Evolutionary conservation across 805 yeast genomes (phyloP).

Genomic region (Jamesozyma rosinii): DNA sequence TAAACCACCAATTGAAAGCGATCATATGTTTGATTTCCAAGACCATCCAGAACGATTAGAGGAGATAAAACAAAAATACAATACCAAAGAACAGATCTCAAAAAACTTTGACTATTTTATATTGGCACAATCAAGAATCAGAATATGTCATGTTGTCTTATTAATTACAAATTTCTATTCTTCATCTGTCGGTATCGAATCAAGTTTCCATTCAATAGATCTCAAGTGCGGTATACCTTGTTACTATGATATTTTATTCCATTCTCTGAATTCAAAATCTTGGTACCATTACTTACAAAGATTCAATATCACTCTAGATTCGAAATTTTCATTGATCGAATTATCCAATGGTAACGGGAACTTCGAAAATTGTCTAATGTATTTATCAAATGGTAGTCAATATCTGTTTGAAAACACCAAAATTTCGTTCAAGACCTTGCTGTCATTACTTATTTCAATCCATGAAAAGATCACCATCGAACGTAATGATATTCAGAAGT

Average conservation of each 20-base stretch:
- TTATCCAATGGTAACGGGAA: constrained; percentile 47
- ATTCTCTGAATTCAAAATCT: constrained; percentile 37
- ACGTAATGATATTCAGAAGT: constrained; percentile 27
- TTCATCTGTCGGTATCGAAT: constrained; percentile 35
- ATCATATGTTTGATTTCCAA: constrained; percentile 36
- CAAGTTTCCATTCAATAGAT: constrained; percentile 38
- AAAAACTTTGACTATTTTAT: constrained; percentile 45
- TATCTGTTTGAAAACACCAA: constrained; percentile 27
- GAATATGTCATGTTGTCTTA: constrained; percentile 63
- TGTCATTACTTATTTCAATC: constrained; percentile 52
- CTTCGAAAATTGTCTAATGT: constrained; percentile 38
- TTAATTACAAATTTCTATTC: constrained; percentile 50
- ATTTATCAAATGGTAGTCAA: constrained; percentile 35
- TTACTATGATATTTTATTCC: constrained; percentile 51
- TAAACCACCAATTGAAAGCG: constrained; percentile 35
- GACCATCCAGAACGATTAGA: constrained; percentile 39
- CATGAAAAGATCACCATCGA: constrained; percentile 57
- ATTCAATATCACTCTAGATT: constrained; percentile 36
- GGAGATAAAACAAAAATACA: constrained; percentile 23
- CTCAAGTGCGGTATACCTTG: constrained; percentile 62
- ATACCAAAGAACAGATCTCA: constrained; percentile 24
- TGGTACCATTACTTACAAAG: constrained; percentile 41
- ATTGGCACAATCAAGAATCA: constrained; percentile 61
- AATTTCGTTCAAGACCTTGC: constrained; percentile 34
- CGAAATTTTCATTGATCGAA: constrained; percentile 46